Evolutionary conservation across 2,329 filamentous ascomycete genomes (phyloP).

Genomic region (Colletotrichum sp.): DNA sequence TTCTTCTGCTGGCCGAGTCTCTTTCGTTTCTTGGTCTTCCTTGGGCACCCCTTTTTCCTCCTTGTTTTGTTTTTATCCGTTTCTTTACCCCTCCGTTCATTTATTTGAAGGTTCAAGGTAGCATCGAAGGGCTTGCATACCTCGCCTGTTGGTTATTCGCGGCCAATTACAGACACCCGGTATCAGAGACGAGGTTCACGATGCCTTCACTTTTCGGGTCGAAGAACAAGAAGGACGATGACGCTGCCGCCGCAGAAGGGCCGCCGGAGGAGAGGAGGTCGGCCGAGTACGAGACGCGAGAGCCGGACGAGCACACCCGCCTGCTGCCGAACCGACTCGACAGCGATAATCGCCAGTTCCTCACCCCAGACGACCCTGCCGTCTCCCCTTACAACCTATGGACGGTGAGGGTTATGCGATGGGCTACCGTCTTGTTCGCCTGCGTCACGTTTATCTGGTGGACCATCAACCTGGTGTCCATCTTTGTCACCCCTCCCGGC

Average conservation of each 20-base stretch:
- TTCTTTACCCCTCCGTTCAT: neutral
- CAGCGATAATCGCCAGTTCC: slow-evolving; percentile 35
- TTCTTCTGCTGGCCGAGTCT: neutral
- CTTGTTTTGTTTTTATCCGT: neutral
- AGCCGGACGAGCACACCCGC: slow-evolving; percentile 62
- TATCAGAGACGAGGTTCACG: neutral
- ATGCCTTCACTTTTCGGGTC: slow-evolving; percentile 14
- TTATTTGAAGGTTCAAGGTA: neutral
- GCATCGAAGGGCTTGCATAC: neutral
- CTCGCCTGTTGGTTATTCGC: neutral
- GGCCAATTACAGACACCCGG: neutral
- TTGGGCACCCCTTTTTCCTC: neutral
- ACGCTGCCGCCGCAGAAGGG: slow-evolving; percentile 26
- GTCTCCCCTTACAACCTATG: slow-evolving; percentile 94
- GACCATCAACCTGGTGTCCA: slow-evolving; percentile 84
- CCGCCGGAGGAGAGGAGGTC: slow-evolving; percentile 19
- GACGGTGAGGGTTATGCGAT: slow-evolving; percentile 82
- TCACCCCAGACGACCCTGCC: slow-evolving; percentile 49
- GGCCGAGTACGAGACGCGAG: slow-evolving; percentile 6
- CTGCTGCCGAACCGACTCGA: slow-evolving; percentile 73
- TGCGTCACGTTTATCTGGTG: slow-evolving; percentile 87
- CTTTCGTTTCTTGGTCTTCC: neutral
- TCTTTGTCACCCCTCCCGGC: slow-evolving; percentile 88
- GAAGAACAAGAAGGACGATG: slow-evolving; percentile 26
- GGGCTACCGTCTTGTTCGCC: slow-evolving; percentile 78